Percentiles rank a stretch among this genome's conserved stretches.
Evolutionary conservation across 495 filamentous ascomycete species (phyloP).

Genomic region (Aspergillus leporis): DNA sequence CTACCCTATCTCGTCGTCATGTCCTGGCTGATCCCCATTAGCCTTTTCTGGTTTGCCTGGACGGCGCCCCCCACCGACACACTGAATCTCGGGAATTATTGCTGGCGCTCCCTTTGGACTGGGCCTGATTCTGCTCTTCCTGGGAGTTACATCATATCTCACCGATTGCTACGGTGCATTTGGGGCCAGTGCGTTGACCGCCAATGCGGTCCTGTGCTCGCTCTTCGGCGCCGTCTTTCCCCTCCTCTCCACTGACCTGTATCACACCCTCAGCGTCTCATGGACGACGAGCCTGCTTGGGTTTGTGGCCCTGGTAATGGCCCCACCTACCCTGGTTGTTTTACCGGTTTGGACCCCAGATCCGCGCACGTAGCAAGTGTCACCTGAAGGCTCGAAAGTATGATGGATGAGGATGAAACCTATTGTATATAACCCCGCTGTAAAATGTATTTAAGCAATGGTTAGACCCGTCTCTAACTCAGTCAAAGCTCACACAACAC

Average conservation of each 20-base stretch:
- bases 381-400: too few relatives aligned
- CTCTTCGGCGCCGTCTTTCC: too few relatives aligned
- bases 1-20: constrained; percentile 28
- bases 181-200: constrained; percentile 68
- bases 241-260: constrained; percentile 68
- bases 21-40: constrained; percentile 23
- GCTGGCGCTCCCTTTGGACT: constrained; percentile 62
- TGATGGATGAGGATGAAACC: too few relatives aligned
- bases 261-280: constrained; percentile 62
- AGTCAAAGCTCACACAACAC: too few relatives aligned
- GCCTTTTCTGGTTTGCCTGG: constrained; percentile 58
- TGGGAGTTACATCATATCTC: constrained; percentile 68
- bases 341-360: too few relatives aligned
- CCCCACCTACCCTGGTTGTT: too few relatives aligned
- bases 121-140: constrained; percentile 61
- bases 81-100: constrained; percentile 60
- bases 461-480: too few relatives aligned
- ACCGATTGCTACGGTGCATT: constrained; percentile 70
- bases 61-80: constrained; percentile 57
- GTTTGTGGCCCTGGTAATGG: too few relatives aligned
- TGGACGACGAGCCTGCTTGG: constrained; percentile 38
- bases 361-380: too few relatives aligned
- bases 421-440: too few relatives aligned
- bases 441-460: too few relatives aligned
- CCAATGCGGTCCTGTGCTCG: constrained; percentile 63